Evolutionary conservation across 75 land plant species (phyloP).

Genomic region (Chamaecyparis obtusa): DNA sequence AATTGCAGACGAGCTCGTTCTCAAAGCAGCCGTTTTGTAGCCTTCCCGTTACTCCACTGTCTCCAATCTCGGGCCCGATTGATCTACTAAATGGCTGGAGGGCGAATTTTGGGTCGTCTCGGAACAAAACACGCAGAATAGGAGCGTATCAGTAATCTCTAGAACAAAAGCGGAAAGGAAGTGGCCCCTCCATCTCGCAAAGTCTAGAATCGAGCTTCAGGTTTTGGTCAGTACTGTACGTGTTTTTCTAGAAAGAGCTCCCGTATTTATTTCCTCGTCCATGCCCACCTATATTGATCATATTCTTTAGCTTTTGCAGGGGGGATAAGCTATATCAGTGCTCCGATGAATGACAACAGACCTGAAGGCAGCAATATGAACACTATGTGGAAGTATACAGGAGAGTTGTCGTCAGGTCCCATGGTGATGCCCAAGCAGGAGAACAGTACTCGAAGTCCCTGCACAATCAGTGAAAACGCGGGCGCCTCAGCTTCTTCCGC

Average conservation of each 20-base stretch:
- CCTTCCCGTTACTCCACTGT: background rate
- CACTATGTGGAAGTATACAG: background rate
- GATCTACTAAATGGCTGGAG: no score
- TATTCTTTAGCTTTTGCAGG: background rate
- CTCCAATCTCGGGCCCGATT: background rate
- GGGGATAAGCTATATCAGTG: background rate
- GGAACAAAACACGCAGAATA: background rate
- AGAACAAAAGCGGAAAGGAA: background rate
- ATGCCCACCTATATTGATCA: background rate
- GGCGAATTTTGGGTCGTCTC: no score
- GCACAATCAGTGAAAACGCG: background rate
- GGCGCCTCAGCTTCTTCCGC: background rate
- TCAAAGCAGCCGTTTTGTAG: background rate
- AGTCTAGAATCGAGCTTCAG: background rate
- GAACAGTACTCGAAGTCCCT: background rate
- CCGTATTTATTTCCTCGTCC: background rate
- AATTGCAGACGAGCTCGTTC: background rate
- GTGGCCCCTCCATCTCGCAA: background rate
- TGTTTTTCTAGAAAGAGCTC: background rate
- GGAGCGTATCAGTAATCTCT: background rate
- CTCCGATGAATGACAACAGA: background rate
- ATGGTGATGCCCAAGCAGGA: background rate
- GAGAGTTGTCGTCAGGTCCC: background rate
- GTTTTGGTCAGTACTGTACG: background rate
- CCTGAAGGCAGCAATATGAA: background rate